Base-by-base conservation (phyloP, 176 grass and related monocot species). In the Oryza nivara region DNA sequence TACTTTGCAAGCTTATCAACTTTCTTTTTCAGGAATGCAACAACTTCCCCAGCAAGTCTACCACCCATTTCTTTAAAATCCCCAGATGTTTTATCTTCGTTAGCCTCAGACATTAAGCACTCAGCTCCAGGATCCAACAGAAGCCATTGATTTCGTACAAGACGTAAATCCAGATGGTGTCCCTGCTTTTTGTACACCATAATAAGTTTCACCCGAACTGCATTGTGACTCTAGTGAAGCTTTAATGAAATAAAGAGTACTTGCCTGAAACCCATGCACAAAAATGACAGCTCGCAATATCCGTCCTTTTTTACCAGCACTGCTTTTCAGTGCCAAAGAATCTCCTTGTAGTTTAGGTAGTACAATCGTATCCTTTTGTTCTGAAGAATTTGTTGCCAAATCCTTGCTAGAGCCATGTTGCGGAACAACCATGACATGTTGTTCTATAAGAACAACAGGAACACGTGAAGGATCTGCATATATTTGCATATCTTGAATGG, bases 231-330 rank as follows among this genome's bases (percentile, higher is more conserved):
- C 15, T 20, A 34, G 44, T 49, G 58, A 79, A 88, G 20, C 41
- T 80, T 75, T 49, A 68, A 72, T 38, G 4, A 61, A 32, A 68
- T 28, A 73, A 74, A n/a, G 11, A 46, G 40, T 68, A 76, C 82
- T 76, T 92, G 73, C 96, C 96, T 98, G 96, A 93, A 98, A 98
- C 65, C 96, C 96, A 90, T 98, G 96, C 76, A 98, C 96, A 90
- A 98, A 98, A 58, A 98, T 68, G 80, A 95, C 88, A 76, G 87
- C 96, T 87, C 88, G 85, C 34, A 98, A 80, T 72, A 95, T 43
- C 58, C 93, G 91, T 41, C 85, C 58, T 80, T 79, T 99, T 82
- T 94, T 96, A 89, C 86, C 77, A 82, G 67, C 68, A 46, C 76
- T 69, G 86, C 79, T 74, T 87, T 91, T 91, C 13, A 19, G 47